Evolutionary conservation across 768 basidiomycete genomes (phyloP).

Genomic region (Serpula lacrymans): DNA sequence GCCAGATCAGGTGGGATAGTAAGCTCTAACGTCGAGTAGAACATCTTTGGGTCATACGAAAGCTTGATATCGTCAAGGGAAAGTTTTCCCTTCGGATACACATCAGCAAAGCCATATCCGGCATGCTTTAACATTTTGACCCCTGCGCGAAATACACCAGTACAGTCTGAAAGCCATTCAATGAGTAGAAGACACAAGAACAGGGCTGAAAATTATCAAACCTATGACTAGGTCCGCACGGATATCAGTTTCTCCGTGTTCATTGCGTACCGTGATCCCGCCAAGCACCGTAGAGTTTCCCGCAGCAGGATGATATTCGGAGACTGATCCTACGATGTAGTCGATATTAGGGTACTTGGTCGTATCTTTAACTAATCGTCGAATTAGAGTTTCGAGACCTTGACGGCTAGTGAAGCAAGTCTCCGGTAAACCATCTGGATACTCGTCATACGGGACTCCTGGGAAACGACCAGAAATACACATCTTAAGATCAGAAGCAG

Average conservation of each 20-base stretch:
- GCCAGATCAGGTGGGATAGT: conserved; percentile 8
- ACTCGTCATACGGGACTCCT: background rate
- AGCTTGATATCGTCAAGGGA: conserved; percentile 6
- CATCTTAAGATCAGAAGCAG: conserved; percentile 1
- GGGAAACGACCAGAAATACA: conserved; percentile 2
- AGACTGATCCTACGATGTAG: conserved; percentile 17
- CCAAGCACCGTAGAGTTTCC: conserved; percentile 1
- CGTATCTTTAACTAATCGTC: conserved; percentile 11
- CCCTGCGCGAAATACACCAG: conserved; percentile 18
- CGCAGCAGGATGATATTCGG: conserved; percentile 4
- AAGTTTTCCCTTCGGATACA: background rate
- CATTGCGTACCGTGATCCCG: conserved; percentile 11
- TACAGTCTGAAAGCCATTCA: conserved; percentile 16
- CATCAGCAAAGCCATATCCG: conserved; percentile 4
- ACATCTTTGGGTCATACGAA: conserved; percentile 15
- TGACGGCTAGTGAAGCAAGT: conserved; percentile 8
- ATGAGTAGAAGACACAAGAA: background rate
- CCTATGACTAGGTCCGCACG: conserved; percentile 16
- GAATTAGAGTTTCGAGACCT: conserved; percentile 17
- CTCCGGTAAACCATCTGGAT: conserved; percentile 2
- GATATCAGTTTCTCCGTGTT: conserved; percentile 4
- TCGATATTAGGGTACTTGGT: conserved; percentile 12
- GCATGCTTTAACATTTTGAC: conserved; percentile 10
- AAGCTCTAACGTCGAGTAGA: conserved; percentile 13
- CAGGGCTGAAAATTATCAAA: background rate